Base-by-base conservation (phyloP, 2,329 filamentous ascomycete species). In the Tolypocladium cylindrosporum region DNA sequence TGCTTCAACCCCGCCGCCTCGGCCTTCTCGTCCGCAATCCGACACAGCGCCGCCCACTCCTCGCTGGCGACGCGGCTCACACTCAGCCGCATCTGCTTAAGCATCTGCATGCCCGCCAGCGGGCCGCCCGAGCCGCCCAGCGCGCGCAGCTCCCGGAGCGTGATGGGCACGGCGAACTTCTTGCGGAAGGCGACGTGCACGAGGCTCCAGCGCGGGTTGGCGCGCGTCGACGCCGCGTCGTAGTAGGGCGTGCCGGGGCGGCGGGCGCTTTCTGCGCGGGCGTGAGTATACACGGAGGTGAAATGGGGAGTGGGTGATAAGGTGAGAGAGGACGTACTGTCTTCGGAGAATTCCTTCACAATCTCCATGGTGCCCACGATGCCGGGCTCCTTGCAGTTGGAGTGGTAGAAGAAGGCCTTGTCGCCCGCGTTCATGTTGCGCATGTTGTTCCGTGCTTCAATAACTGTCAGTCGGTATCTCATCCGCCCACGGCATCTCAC, bases 331-430 rank as follows among this genome's bases (percentile, higher is more conserved):
- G 36, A 72, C 82, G 65, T 74, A 90, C 88, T 75, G 66, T 99
- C 94, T 10, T 90, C 81, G 2, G 87, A 87, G 63, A 90, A 88
- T 69, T 96, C 92, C 62, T 84, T 80, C 19, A 95, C 91, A 61
- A 99, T 89, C 67, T 94, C 89, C 88, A 96, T 92, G 21, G 87
- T 83, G 1, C 92, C 92, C 1, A 87, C 91, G 54, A 97, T 91
- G 2, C 90, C 93, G 0, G 92, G 91, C 31, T 87, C 83, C 70
- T 95, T 96, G 74, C 90, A 94, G 67, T 94, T 96, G 53, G 90
- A 96, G 73, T 97, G 93, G 70, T 97, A 97, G 76, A 99, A 97
- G 75, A 99, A 97, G 34, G 91, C 92, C 39, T 92, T 79, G 68
- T 99, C 94, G 55, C 92, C 92, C 58, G 86, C 85, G 66, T 90